Base-by-base conservation (phyloP, 352 stramenopile species). In the Globisporangium apiculatum region DNA sequence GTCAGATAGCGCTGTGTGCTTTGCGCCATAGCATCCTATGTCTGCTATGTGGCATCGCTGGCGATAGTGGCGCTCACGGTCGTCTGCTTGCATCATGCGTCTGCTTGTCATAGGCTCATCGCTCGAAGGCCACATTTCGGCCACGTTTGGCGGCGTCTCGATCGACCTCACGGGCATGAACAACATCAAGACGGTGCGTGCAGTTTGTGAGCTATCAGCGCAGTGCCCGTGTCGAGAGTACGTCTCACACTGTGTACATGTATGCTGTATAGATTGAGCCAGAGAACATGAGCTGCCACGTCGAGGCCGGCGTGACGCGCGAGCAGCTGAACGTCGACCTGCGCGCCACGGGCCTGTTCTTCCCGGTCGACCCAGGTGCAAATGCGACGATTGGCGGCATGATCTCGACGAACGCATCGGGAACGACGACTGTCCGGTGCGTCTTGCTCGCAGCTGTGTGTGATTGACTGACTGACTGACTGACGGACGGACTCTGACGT, bases 341-440 rank as follows among this genome's bases (percentile, higher is more conserved):
- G 47, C 79, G 80, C 7, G 80, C 83, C 11, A 95, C 87, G 17
- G 94, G 93, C 7, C 79, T 98, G 51, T 95, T 96, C 70, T 99
- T 99, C 69, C 81, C 96, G 6, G 90, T 99, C n/a, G 97, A 99
- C 67, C 97, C 96, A 1, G 96, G 96, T 48, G 95, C 97, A 5
- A 97, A 98, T 61, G 96, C 96, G 7, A 97, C 89, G 14, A 72
- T 99, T 18, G 96, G 96, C 24, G 96, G 96, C n/a, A 99, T 99
- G 96, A 79, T 89, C 52, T 77, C 87, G 7, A 96, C 87, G 37
- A 94, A 95, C 50, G 92, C 89, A 7, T 96, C 87, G 7, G 89
- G 89, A 38, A 96, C 87, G 5, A 97, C 88, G 9, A 95, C 88
- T 1, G 89, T 97, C 51, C 79, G 73, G 65, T 87, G 63, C 46